Base-by-base conservation (phyloP, 345 rosid species). In the Anacardium occidentale region DNA sequence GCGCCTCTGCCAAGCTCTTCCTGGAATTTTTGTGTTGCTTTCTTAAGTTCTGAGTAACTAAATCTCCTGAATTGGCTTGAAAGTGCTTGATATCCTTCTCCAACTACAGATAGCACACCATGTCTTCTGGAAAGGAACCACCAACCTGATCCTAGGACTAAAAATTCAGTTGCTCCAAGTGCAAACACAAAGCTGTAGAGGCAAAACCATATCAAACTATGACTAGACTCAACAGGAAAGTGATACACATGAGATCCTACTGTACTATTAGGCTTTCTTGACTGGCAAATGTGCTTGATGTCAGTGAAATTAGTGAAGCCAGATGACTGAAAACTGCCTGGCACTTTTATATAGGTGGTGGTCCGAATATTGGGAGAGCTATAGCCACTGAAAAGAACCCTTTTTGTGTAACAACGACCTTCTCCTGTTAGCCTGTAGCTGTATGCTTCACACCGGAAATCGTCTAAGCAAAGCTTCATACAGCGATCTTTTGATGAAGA, bases 1-100 rank as follows among this genome's bases (percentile, higher is more conserved):
- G 83, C 87, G 12, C 87, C 85, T 81, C 77, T 76, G 48, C 87
- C 82, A 4, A 84, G 54, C 70, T 70, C 83, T 44, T 62, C 71
- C 5, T 58, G 73, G 50, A 84, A 84, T 10, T 79, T 79, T 42
- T 68, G 70, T 0, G 85, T 81, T 9, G 85, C 85, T 4, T 68
- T n/a, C 47, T 55, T 79, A 77, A 84, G 73, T 62, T 81, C 87
- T 22, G 71, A 73, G 59, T 81, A 79, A 53, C 24, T 53, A 48
- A 48, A 48, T 48, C 52, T 11, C 52, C 52, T 48, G 52, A 48
- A 48, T 13, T 48, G 17, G 18, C 52, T 13, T 48, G 52, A 48
- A 3, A 48, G 52, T 48, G 18, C 52, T 10, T 3, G 52, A 12
- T 48, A 48, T 12, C 52, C 17, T 0, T 47, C 51, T 47, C 10